Base-by-base conservation (phyloP, 2,329 filamentous ascomycete genomes). In the Colletotrichum noveboracense region DNA sequence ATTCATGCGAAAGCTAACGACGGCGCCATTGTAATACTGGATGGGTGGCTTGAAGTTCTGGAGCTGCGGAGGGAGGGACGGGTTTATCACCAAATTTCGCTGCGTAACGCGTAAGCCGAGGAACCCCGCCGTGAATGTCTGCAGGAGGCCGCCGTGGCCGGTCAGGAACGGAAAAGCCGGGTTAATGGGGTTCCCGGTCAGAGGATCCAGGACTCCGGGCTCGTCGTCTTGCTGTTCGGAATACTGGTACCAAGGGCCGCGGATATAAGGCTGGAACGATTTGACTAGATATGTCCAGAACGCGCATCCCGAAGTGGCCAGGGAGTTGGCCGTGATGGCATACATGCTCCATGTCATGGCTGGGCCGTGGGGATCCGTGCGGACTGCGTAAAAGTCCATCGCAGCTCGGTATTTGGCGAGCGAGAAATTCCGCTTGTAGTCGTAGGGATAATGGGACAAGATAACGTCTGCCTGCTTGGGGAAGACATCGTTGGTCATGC, bases 321-420 rank as follows among this genome's bases (percentile, higher is more conserved):
- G 87, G 69, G 91, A 87, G 74, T 92, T 93, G 32, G 93, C 92
- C 12, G 92, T 90, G 66, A 94, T 91, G 75, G 91, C 91, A 82
- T 93, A 94, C 16, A 93, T 91, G 14, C 92, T 91, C 82, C 92
- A 94, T 1, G 93, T 95, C 93, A 95, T 95, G 8, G 91, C 93
- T 0, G 93, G 93, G 0, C 93, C 93, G 77, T 94, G 89, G 0
- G 89, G 85, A 18, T 80, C 81, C 14, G 80, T 80, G n/a, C 80
- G 80, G 65, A 79, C 85, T 84, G 79, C 66, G 69, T 81, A 82
- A 52, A 66, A 76, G 74, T 77, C 74, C 66, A 74, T 74, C 18
- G 78, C 77, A 70, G 75, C 18, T 85, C 48, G 92, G 81, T 68
- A 58, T 58, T 68, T 68, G 21, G 30, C 48, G 16, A 68, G 66